Evolutionary conservation across 2,329 filamentous ascomycete species (phyloP).

Genomic region (Hymenoscyphus repandus): DNA sequence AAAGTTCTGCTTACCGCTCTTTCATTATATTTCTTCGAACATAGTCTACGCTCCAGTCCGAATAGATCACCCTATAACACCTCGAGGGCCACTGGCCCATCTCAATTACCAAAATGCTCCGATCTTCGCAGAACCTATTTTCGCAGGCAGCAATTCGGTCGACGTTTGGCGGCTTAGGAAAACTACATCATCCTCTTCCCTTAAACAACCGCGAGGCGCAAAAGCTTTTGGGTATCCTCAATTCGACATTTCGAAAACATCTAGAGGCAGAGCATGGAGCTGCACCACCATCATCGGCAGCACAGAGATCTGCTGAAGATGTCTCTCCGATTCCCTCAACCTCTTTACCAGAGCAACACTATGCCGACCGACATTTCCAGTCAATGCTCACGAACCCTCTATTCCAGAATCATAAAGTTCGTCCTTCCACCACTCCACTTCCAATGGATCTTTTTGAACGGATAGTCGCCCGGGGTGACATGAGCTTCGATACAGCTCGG

Average conservation of each 20-base stretch:
- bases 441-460: constrained; percentile 30
- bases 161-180: constrained; percentile 29
- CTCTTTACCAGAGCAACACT: constrained; percentile 12
- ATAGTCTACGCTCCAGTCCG: too few species aligned
- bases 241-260: constrained; percentile 57
- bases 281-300: neutral
- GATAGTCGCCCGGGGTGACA: constrained; percentile 29
- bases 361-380: constrained; percentile 41
- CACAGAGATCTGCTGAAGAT: neutral
- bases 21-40: too few species aligned
- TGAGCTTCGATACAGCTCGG: constrained; percentile 25
- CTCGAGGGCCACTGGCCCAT: constrained; percentile 2
- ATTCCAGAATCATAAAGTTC: constrained; percentile 26
- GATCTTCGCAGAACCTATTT: constrained; percentile 40
- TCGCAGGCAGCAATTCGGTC: constrained; percentile 38
- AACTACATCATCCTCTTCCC: constrained; percentile 44
- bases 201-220: constrained; percentile 52
- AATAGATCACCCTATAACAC: neutral
- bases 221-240: constrained; percentile 54
- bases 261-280: constrained; percentile 50
- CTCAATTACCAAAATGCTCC: constrained; percentile 39
- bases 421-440: constrained; percentile 3
- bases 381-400: constrained; percentile 47
- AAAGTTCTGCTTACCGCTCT: too few species aligned
- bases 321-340: neutral